Evolutionary conservation across 306 rosid species (phyloP).

Genomic region (Parietaria judaica): DNA sequence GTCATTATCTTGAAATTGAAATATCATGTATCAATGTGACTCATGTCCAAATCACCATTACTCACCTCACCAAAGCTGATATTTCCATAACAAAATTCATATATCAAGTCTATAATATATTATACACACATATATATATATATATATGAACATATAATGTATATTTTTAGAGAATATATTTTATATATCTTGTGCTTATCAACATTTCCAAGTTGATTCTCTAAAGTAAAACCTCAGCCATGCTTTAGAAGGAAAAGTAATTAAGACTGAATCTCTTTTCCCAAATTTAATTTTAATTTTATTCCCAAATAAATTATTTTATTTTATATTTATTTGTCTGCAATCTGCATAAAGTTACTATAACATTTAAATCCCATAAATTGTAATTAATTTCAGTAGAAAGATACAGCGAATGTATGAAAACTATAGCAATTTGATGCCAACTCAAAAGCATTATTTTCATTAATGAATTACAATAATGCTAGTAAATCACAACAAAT

Average conservation of each 20-base stretch:
- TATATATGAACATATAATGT: no score
- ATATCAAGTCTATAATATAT: background rate
- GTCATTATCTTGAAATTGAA: slow-evolving; percentile 1
- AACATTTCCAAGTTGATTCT: background rate
- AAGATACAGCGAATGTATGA: background rate
- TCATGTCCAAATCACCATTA: background rate
- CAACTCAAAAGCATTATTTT: slow-evolving; percentile 5
- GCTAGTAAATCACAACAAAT: background rate
- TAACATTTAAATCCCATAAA: background rate
- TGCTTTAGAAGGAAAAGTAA: background rate
- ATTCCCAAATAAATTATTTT: no score
- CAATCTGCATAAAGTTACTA: slow-evolving; percentile 3
- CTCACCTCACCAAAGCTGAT: background rate
- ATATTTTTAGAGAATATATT: no score
- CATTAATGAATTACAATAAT: background rate
- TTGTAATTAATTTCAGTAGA: background rate
- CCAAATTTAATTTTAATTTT: no score
- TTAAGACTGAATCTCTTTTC: background rate
- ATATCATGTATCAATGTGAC: background rate
- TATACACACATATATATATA: no score
- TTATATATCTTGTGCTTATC: background rate
- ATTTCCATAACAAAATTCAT: background rate
- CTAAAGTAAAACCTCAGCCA: background rate
- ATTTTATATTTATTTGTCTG: no score
- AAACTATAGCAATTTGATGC: background rate